phyloP scores from a whole-genome alignment of 371 early-diverging fungal genomes.

The Mortierella sp. region DNA sequence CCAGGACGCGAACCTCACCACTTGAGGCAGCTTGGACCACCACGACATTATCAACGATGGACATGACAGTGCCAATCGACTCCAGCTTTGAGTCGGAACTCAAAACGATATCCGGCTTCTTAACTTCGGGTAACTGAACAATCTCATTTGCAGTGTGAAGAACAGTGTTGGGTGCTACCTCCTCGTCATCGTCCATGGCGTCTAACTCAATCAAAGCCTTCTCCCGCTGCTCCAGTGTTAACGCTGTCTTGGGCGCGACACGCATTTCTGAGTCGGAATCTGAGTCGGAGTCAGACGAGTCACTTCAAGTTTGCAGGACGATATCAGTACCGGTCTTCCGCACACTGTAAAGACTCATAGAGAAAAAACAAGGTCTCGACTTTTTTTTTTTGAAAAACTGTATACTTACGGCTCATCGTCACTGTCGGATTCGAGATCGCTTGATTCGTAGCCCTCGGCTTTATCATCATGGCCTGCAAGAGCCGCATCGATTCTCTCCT shows the following conservation, averaged over 20 bases:
- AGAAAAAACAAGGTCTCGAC: not conserved
- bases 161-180: slow-evolving; percentile 47
- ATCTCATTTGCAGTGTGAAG: slow-evolving; percentile 71
- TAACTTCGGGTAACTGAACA: slow-evolving; percentile 60
- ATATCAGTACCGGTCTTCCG: not conserved
- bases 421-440: slow-evolving; percentile 49
- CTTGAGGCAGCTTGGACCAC: slow-evolving; percentile 70
- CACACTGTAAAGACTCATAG: too few species aligned
- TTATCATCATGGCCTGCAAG: slow-evolving; percentile 30
- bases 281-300: slow-evolving; percentile 44
- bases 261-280: slow-evolving; percentile 45
- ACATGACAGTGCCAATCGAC: slow-evolving; percentile 74
- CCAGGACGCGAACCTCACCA: slow-evolving; percentile 73
- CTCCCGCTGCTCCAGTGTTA: slow-evolving; percentile 49
- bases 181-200: slow-evolving; percentile 51
- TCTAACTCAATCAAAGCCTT: slow-evolving; percentile 49
- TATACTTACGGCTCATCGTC: slow-evolving; percentile 42
- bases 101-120: slow-evolving; percentile 69
- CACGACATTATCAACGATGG: slow-evolving; percentile 81
- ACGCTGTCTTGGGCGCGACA: slow-evolving; percentile 7
- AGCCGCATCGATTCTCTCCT: slow-evolving; percentile 42
- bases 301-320: slow-evolving; percentile 6
- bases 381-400: not conserved
- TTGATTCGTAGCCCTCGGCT: slow-evolving; percentile 47
- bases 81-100: slow-evolving; percentile 64